Conservation (phyloP, 2,329 filamentous ascomycete species). For the Berkeleyomyces rouxiae region DNA sequence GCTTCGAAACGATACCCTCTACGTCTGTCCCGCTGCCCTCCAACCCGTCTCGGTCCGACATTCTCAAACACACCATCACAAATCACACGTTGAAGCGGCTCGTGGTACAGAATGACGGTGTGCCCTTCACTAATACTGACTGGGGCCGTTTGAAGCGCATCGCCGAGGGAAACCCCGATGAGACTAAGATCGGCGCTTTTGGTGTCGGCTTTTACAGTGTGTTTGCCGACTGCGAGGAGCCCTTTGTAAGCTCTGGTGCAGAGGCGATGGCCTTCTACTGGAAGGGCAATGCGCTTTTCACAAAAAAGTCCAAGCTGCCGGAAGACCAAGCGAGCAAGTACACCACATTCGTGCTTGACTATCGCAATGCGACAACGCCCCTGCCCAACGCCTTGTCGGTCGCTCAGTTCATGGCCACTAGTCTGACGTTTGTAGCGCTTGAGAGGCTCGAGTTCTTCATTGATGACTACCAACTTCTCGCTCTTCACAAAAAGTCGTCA, state of each 20-base stretch:
- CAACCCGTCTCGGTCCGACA: conserved; percentile 48
- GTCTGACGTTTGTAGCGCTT: conserved; percentile 85
- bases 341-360: conserved; percentile 90
- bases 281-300: conserved; percentile 97
- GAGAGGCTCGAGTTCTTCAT: conserved; percentile 79
- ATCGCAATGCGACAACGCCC: conserved; percentile 74
- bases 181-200: conserved; percentile 97
- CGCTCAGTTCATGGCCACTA: conserved; percentile 84
- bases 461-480: conserved; percentile 68
- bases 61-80: conserved; percentile 66
- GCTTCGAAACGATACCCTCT: conserved; percentile 81
- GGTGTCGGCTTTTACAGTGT: conserved; percentile 98
- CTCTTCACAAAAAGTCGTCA: conserved; percentile 69
- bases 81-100: conserved; percentile 76
- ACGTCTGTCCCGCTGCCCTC: conserved; percentile 53
- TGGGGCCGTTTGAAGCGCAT: conserved; percentile 91
- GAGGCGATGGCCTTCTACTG: conserved; percentile 98
- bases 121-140: conserved; percentile 74
- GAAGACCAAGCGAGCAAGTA: conserved; percentile 47
- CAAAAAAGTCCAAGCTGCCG: conserved; percentile 62
- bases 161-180: conserved; percentile 96
- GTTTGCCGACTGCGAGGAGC: conserved; percentile 94
- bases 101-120: conserved; percentile 85
- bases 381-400: conserved; percentile 74
- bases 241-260: conserved; percentile 82